phyloP scores from a whole-genome alignment of 257 asterid genomes.

The Penstemon davidsonii region DNA sequence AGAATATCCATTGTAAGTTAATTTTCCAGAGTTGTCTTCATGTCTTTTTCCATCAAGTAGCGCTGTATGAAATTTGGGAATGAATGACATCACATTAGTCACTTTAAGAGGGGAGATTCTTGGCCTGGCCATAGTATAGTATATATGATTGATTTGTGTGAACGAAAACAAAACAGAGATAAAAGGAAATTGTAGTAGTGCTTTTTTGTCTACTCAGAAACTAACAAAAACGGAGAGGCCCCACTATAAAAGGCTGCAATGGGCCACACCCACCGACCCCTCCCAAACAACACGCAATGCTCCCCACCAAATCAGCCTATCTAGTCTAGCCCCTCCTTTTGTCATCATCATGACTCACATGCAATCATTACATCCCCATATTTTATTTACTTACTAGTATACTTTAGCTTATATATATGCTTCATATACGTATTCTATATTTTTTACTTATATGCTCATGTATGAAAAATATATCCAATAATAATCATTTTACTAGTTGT shows the following conservation, averaged over 20 bases:
- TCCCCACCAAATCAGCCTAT: background rate
- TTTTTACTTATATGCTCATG: too few relatives aligned
- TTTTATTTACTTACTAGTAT: background rate
- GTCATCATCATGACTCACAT: slow-evolving; percentile 29
- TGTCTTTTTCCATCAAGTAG: too few relatives aligned
- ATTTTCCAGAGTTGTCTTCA: too few relatives aligned
- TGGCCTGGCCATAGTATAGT: background rate
- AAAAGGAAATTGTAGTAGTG: slow-evolving; percentile 28
- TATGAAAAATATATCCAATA: too few relatives aligned
- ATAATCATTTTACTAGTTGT: too few relatives aligned
- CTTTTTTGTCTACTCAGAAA: slow-evolving; percentile 57
- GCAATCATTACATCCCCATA: slow-evolving; percentile 31
- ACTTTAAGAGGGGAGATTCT: slow-evolving; percentile 43
- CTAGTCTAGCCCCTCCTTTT: slow-evolving; percentile 3
- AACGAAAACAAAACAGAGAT: slow-evolving; percentile 33
- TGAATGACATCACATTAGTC: background rate
- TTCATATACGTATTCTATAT: too few relatives aligned
- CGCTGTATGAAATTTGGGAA: too few relatives aligned
- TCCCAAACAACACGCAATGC: slow-evolving; percentile 45
- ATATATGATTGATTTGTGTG: slow-evolving; percentile 23
- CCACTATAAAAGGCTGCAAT: slow-evolving; percentile 39
- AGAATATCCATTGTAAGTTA: too few relatives aligned
- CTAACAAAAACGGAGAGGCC: slow-evolving; percentile 40
- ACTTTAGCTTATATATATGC: too few relatives aligned
- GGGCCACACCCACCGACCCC: slow-evolving; percentile 45